phyloP scores from a whole-genome alignment of 768 basidiomycete species.

The Mycena kentingensis region DNA sequence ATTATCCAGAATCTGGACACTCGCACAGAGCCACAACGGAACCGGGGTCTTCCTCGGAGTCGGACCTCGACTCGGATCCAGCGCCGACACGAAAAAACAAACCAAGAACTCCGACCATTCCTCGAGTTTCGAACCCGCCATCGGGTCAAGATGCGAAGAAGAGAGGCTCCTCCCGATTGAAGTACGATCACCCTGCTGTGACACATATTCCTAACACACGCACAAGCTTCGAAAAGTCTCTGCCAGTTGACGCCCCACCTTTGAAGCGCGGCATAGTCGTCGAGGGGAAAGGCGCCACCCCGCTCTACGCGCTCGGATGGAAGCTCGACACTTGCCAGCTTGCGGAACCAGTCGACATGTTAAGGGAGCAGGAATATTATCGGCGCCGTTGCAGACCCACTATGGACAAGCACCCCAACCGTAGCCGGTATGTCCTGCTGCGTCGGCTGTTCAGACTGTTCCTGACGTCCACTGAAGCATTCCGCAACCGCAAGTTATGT shows the following conservation, averaged over 20 bases:
- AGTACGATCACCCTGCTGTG: no score
- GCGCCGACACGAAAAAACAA: no score
- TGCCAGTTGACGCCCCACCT: neutral
- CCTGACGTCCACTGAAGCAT: neutral
- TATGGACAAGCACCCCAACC: neutral
- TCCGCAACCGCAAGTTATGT: neutral
- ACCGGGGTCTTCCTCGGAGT: no score
- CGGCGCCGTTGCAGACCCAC: neutral
- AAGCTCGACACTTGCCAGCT: neutral
- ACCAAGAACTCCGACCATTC: no score
- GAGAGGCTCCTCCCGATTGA: no score
- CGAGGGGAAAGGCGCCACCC: neutral
- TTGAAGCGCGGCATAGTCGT: neutral
- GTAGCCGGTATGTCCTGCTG: neutral
- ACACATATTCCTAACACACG: no score
- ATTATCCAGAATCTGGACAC: no score
- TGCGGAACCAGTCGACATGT: neutral
- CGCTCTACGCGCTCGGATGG: neutral
- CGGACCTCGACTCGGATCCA: no score
- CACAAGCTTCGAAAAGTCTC: neutral
- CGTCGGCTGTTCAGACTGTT: neutral
- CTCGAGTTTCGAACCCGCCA: no score
- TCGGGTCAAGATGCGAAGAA: no score
- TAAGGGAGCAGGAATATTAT: neutral
- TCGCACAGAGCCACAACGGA: no score